Base-by-base conservation (phyloP, 129 eudicot species). In the Pittosporum tobira region DNA sequence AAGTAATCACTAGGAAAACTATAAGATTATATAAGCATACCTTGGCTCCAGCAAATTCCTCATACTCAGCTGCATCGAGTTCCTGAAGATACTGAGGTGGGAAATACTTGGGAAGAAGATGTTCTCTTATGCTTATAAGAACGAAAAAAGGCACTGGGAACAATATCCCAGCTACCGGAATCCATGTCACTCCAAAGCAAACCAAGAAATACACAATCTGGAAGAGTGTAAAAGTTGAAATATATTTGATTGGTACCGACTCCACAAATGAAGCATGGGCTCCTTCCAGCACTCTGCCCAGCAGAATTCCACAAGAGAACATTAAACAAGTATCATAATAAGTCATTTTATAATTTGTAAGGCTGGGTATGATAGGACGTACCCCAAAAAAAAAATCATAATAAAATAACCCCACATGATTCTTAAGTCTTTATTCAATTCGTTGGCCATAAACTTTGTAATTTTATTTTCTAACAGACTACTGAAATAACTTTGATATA, bases 191-290 rank as follows among this genome's bases (percentile, higher is more conserved):
- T 11, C 64, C 75, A 54, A 51, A 71, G 27, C 58, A 62, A 9
- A 55, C n/a, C n/a, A 63, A 30, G 22, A 71, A 40, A 48, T 71
- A 71, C 9, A 47, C 69, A 20, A 63, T 27, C 57, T 71, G 75
- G 48, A 62, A 62, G 10, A 53, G 37, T n/a, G 75, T 71, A 20
- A 71, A 71, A 13, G 30, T 8, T 2, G 53, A 48, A 25, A 62
- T 71, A 63, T 51, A 63, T 53, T 61, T 80, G 78, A 66, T 69
- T 18, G 86, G 86, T 10, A 80, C 86, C 51, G 63, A 36, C 79
- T 71, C 81, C 67, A 80, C 78, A 47, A 66, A 80, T 19, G 86
- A 80, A 43, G 78, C 79, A 68, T 80, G 82, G 47, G 34, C 56
- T 13, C 65, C 76, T 66, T 76, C 67, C 20, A 80, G 51, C 10